Evolutionary conservation across 305 asterid genomes (phyloP).

Genomic region (Fraxinus greggii): DNA sequence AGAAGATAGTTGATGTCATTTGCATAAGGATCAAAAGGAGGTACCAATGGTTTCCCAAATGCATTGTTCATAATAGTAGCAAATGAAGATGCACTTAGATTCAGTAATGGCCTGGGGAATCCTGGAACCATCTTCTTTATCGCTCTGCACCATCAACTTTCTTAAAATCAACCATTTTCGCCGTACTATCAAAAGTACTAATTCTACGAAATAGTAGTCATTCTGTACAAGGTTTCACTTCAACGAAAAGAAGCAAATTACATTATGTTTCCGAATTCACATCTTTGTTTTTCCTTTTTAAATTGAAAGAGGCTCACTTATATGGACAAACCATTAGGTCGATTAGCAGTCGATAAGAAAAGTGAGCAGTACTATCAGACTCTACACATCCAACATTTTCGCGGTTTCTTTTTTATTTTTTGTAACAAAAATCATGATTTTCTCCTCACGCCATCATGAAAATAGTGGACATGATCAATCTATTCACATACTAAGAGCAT

Average conservation of each 20-base stretch:
- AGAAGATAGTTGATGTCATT: slow-evolving; percentile 66
- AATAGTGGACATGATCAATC: not conserved
- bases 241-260: not conserved
- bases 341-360: not conserved
- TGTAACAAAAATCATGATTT: too few relatives aligned
- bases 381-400: not conserved
- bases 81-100: slow-evolving; percentile 49
- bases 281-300: too few relatives aligned
- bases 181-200: not conserved
- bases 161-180: not conserved
- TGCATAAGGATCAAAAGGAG: slow-evolving; percentile 76
- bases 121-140: slow-evolving; percentile 55
- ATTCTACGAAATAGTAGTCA: not conserved
- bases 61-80: slow-evolving; percentile 47
- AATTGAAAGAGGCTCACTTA: not conserved
- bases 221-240: not conserved
- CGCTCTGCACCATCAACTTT: slow-evolving; percentile 47
- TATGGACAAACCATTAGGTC: not conserved
- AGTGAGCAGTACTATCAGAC: not conserved
- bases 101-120: slow-evolving; percentile 64
- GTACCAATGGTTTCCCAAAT: slow-evolving; percentile 41
- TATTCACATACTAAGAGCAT: not conserved
- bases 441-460: too few relatives aligned
- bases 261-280: not conserved
- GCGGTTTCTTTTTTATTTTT: not conserved